Conservation (phyloP, 1,284 basidiomycete species). For the Apiotrichum mycotoxinovorans region DNA sequence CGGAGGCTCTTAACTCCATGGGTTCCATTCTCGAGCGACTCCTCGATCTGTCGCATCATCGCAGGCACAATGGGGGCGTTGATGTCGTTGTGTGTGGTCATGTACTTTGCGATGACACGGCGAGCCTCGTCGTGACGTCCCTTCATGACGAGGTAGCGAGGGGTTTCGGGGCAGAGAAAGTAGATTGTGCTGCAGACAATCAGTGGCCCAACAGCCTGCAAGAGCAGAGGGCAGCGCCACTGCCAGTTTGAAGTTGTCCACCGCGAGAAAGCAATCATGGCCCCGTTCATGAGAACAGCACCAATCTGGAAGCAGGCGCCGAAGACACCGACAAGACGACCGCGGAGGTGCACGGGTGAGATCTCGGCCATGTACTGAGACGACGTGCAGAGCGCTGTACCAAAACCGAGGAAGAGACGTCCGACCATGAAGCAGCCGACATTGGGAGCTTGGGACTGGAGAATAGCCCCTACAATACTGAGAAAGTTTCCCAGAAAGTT, state of each 20-base stretch:
- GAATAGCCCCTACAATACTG: neutral
- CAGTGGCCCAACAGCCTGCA: slow-evolving; percentile 8
- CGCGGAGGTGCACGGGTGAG: slow-evolving; percentile 54
- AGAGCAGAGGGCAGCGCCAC: slow-evolving; percentile 2
- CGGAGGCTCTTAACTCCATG: slow-evolving; percentile 28
- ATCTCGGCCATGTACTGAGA: slow-evolving; percentile 13
- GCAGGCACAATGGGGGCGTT: slow-evolving; percentile 56
- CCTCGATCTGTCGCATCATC: slow-evolving; percentile 57
- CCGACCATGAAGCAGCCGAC: slow-evolving; percentile 53
- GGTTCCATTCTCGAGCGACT: slow-evolving; percentile 36
- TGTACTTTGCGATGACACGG: slow-evolving; percentile 35
- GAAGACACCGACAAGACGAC: slow-evolving; percentile 53
- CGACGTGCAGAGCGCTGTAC: slow-evolving; percentile 24
- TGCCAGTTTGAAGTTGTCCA: slow-evolving; percentile 47
- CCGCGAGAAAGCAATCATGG: slow-evolving; percentile 56
- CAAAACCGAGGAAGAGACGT: slow-evolving; percentile 55
- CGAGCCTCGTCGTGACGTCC: slow-evolving; percentile 7
- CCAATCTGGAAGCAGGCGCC: slow-evolving; percentile 39
- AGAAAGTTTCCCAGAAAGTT: neutral
- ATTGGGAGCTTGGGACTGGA: slow-evolving; percentile 50
- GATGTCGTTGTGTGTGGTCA: slow-evolving; percentile 53
- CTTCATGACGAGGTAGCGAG: slow-evolving; percentile 9
- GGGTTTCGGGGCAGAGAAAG: slow-evolving; percentile 10
- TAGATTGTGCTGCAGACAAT: slow-evolving; percentile 9
- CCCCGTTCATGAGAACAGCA: slow-evolving; percentile 59